Evolutionary conservation across 202 grass and related monocot species (phyloP).

Genomic region (Brachypodium distachyon): DNA sequence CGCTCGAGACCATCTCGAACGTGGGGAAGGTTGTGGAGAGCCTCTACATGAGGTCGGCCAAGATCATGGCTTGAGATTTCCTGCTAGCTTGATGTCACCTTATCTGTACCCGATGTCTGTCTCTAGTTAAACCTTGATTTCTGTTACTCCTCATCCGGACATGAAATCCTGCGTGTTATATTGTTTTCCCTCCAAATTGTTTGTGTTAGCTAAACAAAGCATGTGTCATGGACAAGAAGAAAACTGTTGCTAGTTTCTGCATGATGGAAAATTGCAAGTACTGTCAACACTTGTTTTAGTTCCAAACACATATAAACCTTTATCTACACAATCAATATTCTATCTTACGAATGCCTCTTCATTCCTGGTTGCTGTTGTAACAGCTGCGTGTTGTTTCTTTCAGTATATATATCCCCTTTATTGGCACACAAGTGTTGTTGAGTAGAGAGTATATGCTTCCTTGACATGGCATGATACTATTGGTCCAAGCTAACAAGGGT

Average conservation of each 20-base stretch:
- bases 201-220: background rate
- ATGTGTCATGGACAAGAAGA: background rate
- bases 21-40: slow-evolving; percentile 85
- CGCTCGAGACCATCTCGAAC: slow-evolving; percentile 62
- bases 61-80: slow-evolving; percentile 57
- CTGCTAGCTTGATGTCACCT: background rate
- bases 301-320: background rate
- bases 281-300: background rate
- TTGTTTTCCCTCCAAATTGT: background rate
- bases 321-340: no score
- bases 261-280: background rate
- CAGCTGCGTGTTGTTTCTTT: no score
- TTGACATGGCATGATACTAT: no score
- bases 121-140: background rate
- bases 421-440: no score
- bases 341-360: no score
- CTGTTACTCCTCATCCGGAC: background rate
- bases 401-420: no score
- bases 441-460: no score
- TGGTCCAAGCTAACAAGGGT: background rate
- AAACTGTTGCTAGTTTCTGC: background rate
- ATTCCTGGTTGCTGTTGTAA: no score
- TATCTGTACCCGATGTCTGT: background rate
- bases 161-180: background rate
- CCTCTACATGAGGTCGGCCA: slow-evolving; percentile 78